Percentiles rank a stretch among this genome's conserved stretches.
Conservation (phyloP, 1,139 yeast genomes). For the Geotrichum citri-aurantii region DNA sequence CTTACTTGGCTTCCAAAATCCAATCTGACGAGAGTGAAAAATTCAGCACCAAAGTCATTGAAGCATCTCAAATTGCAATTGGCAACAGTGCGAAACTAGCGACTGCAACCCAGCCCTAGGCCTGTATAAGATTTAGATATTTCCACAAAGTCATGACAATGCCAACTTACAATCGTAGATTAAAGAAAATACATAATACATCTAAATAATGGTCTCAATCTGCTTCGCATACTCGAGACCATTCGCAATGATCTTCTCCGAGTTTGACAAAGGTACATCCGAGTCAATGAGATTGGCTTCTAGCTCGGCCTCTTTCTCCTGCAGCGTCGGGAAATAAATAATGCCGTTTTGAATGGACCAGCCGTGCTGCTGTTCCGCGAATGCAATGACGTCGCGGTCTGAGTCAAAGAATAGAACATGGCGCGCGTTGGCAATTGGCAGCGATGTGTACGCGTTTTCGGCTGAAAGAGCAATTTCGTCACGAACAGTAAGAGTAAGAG, state of each 20-base stretch:
- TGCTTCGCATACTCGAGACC: constrained; percentile 76
- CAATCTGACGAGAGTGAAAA: neutral
- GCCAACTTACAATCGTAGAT: neutral
- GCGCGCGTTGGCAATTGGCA: constrained; percentile 81
- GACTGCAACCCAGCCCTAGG: neutral
- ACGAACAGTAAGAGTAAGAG: constrained; percentile 70
- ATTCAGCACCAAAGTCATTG: neutral
- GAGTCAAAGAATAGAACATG: constrained; percentile 70
- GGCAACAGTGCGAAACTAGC: constrained; percentile 4
- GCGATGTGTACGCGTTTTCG: constrained; percentile 65
- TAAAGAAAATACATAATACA: neutral
- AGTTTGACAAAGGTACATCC: constrained; percentile 29
- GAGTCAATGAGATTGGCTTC: constrained; percentile 24
- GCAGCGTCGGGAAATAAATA: constrained; percentile 48
- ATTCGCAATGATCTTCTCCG: constrained; percentile 50
- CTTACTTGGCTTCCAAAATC: neutral
- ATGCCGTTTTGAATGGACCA: constrained; percentile 56
- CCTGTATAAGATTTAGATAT: neutral
- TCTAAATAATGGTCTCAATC: constrained; percentile 74
- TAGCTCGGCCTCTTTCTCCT: constrained; percentile 16
- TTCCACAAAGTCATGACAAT: neutral
- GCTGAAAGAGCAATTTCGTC: constrained; percentile 84
- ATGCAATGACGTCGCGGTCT: constrained; percentile 56
- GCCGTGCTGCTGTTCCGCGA: constrained; percentile 50
- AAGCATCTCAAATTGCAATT: constrained; percentile 10